phyloP scores from a whole-genome alignment of 1,139 yeast species.

The Candida smagusa region DNA sequence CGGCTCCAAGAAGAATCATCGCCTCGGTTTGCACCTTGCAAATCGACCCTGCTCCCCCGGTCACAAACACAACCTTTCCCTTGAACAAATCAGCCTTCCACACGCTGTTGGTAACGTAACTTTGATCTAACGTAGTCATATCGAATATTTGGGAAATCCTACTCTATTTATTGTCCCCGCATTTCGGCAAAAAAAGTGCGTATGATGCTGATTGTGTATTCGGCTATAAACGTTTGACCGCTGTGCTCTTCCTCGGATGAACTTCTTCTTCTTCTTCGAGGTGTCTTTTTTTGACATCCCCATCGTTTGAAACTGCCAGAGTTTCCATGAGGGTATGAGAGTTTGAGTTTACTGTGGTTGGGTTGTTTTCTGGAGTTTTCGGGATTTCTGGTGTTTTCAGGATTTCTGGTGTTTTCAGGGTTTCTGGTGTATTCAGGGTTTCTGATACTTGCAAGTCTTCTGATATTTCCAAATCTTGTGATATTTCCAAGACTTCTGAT shows the following conservation, averaged over 20 bases:
- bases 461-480: no score
- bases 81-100: constrained; percentile 65
- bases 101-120: constrained; percentile 23
- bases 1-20: constrained; percentile 24
- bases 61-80: constrained; percentile 58
- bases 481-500: no score
- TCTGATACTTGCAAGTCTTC: no score
- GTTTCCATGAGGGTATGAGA: no score
- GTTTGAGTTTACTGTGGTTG: no score
- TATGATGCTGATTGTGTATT: background rate
- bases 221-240: background rate
- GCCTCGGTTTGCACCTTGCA: constrained; percentile 28
- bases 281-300: constrained; percentile 15
- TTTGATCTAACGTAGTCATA: constrained; percentile 21
- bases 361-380: no score
- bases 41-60: constrained; percentile 28
- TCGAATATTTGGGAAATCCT: background rate
- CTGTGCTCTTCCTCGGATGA: constrained; percentile 3
- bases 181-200: background rate
- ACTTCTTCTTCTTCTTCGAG: constrained; percentile 16
- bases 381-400: no score
- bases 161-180: background rate
- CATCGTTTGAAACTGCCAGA: constrained; percentile 3
- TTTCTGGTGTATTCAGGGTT: no score
- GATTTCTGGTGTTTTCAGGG: no score